Evolutionary conservation across 176 grass and related monocot species (phyloP).

Genomic region (Avena eriantha): DNA sequence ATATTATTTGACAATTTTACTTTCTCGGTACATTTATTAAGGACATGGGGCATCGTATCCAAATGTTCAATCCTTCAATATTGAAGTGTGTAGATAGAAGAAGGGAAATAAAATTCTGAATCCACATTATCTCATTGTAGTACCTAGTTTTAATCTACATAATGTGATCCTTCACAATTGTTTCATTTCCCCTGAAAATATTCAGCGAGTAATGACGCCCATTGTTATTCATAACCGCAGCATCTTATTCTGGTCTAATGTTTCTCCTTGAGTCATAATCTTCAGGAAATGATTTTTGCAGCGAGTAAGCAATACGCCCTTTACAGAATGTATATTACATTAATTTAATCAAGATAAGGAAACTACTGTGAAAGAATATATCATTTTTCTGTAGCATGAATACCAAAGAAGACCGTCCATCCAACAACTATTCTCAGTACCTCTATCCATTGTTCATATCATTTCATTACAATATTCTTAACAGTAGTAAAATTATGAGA

Average conservation of each 20-base stretch:
- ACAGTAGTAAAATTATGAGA: not conserved
- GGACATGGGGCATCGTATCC: not conserved
- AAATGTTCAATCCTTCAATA: not conserved
- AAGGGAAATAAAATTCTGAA: not conserved
- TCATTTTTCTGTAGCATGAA: not conserved
- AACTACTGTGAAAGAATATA: not conserved
- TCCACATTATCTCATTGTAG: not conserved
- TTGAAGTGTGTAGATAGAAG: not conserved
- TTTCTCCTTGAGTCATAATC: not conserved
- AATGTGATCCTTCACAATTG: not conserved
- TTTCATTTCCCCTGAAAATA: conserved; percentile 1
- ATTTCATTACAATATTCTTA: not conserved
- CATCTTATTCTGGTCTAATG: not conserved
- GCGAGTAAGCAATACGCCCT: not conserved
- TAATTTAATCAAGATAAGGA: conserved; percentile 7
- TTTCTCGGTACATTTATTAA: not conserved
- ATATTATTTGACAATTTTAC: not conserved
- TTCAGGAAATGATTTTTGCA: not conserved
- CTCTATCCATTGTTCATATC: not conserved
- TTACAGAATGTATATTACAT: not conserved
- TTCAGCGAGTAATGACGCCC: not conserved
- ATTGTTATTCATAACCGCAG: not conserved
- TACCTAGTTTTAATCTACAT: not conserved
- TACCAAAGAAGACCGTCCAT: not conserved
- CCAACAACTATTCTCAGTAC: conserved; percentile 9